These are phyloP conservation scores for Catenaria anguillulae DNA, from an alignment of 371 early-diverging fungal species.

Conservation along the genomic window DNA sequence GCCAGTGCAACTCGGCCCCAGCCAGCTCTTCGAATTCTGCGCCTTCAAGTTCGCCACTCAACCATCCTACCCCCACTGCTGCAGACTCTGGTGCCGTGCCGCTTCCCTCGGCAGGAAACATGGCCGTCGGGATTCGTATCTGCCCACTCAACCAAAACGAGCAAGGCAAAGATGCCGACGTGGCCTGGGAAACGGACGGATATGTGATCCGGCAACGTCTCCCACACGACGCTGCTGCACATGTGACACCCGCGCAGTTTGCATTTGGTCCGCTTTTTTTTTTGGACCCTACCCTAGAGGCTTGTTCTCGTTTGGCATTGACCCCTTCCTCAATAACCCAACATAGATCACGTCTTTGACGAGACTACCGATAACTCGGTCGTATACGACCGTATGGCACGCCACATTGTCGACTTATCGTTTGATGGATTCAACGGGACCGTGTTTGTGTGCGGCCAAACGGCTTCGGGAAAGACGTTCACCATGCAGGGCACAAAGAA, in stretches of 20 bases:
- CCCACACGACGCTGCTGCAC: not conserved
- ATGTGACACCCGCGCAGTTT: no score
- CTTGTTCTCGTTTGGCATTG: no score
- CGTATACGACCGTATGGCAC: conserved; percentile 24
- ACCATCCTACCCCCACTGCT: no score
- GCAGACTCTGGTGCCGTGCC: no score
- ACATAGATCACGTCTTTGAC: conserved; percentile 24
- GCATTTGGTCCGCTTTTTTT: no score
- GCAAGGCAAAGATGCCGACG: not conserved
- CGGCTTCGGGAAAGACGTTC: conserved; percentile 30
- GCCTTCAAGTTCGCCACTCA: no score
- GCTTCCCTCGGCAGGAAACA: no score
- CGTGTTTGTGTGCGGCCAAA: conserved; percentile 21
- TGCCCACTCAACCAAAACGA: conserved; percentile 17
- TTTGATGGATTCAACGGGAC: conserved; percentile 28
- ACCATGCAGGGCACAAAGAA: conserved; percentile 39
- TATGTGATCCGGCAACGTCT: not conserved
- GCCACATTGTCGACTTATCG: conserved; percentile 23
- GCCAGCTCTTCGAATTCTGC: no score
- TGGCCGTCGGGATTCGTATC: conserved; percentile 17
- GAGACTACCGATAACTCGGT: conserved; percentile 24
- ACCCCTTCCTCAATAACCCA: no score
- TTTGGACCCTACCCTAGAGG: no score
- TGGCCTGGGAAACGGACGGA: not conserved
- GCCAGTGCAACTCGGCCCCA: no score